Base-by-base conservation (phyloP, 83 land plant species). In the Larix sibirica region DNA sequence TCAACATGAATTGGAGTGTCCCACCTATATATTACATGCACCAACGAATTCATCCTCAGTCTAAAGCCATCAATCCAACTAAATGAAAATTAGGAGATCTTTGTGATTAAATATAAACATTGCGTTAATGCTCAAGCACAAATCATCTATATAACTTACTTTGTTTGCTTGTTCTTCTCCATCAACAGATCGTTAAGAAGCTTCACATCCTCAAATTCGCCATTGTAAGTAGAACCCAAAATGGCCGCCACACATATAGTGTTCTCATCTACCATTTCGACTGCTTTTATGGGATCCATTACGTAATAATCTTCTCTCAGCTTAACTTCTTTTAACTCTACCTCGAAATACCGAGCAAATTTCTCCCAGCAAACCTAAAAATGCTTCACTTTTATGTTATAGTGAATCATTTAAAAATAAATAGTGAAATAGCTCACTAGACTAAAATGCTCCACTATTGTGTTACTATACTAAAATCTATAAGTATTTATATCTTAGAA, bases 1-100 rank as follows among this genome's bases (percentile, higher is more conserved):
- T 94, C 96, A 54, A 94, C 96, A 79, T 94, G 96, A 9, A 94
- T 94, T 21, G 90, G 87, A 16, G 90, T 86, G 42, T 94, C 89
- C 95, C 95, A 94, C 23, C 95, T 92, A 23, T 79, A 5, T 4
- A 6, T 44, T 44, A 44, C 47, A 28, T 8, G 7, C 7, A 44
- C 47, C 47, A 44, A 6, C 47, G 8, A 44, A 0, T 8, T 6
- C 47, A 44, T 8, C 6, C 8, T 44, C 47, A 44, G 6, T 44
- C 47, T 44, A 44, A 44, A 44, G 7, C 47, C 7, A 44, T 8
- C 47, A 44, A 44, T 44, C 47, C 4, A 2, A 2, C 47, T 44
- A 4, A 44, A 44, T 44, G 7, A 44, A 44, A 44, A 44, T 44
- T 44, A 44, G 6, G 47, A 44, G 47, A 6, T 6, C 47, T 44